Percentiles rank a stretch among this genome's conserved stretches.
Evolutionary conservation across 208 protist genomes (phyloP).

Genomic region (Ichthyophonus hoferi): DNA sequence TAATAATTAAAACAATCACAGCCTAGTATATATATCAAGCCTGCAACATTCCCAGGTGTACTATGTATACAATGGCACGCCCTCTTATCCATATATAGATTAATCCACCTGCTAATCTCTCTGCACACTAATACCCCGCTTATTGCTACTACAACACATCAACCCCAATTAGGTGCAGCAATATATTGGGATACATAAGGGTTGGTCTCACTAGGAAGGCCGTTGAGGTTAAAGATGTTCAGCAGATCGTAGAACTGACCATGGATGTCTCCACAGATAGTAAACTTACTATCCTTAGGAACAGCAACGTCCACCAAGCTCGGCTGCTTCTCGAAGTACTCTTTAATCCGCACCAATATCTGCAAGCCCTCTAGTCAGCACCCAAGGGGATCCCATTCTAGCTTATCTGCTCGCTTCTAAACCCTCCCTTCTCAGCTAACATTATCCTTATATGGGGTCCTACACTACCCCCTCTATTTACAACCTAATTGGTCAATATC

Average conservation of each 20-base stretch:
- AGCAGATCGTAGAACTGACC: conserved; percentile 95
- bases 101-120: not conserved
- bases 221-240: conserved; percentile 87
- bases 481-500: no score
- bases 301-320: not conserved
- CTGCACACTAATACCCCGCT: conserved; percentile 52
- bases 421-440: no score
- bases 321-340: conserved; percentile 14
- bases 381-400: no score
- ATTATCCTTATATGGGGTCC: no score
- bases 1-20: no score
- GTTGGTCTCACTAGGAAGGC: conserved; percentile 52
- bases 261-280: conserved; percentile 96
- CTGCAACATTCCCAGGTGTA: no score
- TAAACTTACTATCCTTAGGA: conserved; percentile 65
- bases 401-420: no score
- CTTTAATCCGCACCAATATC: not conserved
- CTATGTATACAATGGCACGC: not conserved
- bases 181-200: conserved; percentile 13
- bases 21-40: no score
- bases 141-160: not conserved
- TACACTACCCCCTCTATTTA: no score
- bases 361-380: no score
- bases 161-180: no score
- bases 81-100: not conserved